phyloP scores from a whole-genome alignment of 257 asterid species.

The Primulina eburnea region DNA sequence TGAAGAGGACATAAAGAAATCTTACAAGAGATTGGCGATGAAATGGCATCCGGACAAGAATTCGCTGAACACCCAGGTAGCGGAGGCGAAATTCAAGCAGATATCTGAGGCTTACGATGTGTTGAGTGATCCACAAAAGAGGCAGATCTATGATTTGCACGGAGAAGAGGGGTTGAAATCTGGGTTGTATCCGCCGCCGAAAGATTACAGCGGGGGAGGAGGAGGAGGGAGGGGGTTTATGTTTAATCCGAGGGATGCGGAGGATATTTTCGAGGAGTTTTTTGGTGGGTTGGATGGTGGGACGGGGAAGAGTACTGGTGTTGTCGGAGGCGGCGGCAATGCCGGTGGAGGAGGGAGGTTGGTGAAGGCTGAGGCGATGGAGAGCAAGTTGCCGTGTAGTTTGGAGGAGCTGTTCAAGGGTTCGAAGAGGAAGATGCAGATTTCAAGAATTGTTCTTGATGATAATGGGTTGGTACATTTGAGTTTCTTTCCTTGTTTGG shows the following conservation, averaged over 20 bases:
- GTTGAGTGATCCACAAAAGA: slow-evolving; percentile 71
- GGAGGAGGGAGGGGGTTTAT: slow-evolving; percentile 34
- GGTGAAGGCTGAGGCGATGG: slow-evolving; percentile 81
- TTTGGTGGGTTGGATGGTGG: slow-evolving; percentile 54
- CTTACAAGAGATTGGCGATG: slow-evolving; percentile 89
- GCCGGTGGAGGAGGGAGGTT: slow-evolving; percentile 33
- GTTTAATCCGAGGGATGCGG: slow-evolving; percentile 62
- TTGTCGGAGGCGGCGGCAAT: slow-evolving; percentile 3
- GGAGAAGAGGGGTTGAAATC: slow-evolving; percentile 81
- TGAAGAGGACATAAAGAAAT: slow-evolving; percentile 80
- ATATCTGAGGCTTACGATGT: slow-evolving; percentile 96
- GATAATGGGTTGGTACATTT: slow-evolving; percentile 57
- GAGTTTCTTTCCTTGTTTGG: background rate
- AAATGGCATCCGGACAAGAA: slow-evolving; percentile 99
- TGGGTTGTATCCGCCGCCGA: slow-evolving; percentile 39
- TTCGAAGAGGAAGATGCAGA: slow-evolving; percentile 89
- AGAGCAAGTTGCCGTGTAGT: slow-evolving; percentile 70
- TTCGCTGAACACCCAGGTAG: slow-evolving; percentile 56
- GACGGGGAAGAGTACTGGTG: slow-evolving; percentile 26
- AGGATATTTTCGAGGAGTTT: slow-evolving; percentile 80
- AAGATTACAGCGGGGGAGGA: slow-evolving; percentile 18
- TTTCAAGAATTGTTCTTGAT: slow-evolving; percentile 77
- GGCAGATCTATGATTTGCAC: slow-evolving; percentile 90
- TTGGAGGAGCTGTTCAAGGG: slow-evolving; percentile 94
- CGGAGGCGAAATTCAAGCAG: slow-evolving; percentile 96